Base-by-base conservation (phyloP, 2,329 filamentous ascomycete species). In the Coniochaeta prunicola region DNA sequence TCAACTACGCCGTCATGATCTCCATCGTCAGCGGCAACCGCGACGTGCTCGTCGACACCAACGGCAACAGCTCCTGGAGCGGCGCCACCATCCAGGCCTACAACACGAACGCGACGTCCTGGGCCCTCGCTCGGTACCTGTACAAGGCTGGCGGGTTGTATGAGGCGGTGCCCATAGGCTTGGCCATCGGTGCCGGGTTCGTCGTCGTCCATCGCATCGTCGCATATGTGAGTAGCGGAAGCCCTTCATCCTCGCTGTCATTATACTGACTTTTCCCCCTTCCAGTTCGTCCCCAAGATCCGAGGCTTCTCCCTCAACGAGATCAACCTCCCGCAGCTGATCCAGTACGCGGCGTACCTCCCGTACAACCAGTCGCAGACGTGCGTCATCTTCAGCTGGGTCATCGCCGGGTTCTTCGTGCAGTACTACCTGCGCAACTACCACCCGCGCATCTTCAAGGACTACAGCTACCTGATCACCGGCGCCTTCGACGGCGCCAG, bases 1-100 rank as follows among this genome's bases (percentile, higher is more conserved):
- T 83, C 64, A 82, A 81, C 70, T 84, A 83, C 59, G 78, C 74
- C 12, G 74, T 84, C 56, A 84, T 84, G 81, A 77, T 76, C 19
- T 76, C 76, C 13, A 82, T 84, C 40, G 78, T 84, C 1, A 72
- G 64, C 4, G 69, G 69, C 36, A 78, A 84, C 57, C 74, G 75
- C n/a, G 78, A 73, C 0, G 69, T 83, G 2, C 76, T 84, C 1
- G 62, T 67, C 2, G 66, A 76, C 42, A 69, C 71, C 5, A 70
- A 80, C 56, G 81, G 81, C 21, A 77, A 78, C 64, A 70, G 70
- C 17, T 73, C 77, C 5, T 84, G 81, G 81, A 81, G 78, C 53
- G 81, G 81, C 17, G 77, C 80, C 0, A 75, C 69, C 0, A 69
- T 83, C 19, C 81, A 84, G 63, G 71, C 72, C 0, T 77, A 75